Percentiles rank a stretch among this genome's conserved stretches.
phyloP scores from a whole-genome alignment of 192 early-diverging fungal genomes.

The Coemansia sp. region DNA sequence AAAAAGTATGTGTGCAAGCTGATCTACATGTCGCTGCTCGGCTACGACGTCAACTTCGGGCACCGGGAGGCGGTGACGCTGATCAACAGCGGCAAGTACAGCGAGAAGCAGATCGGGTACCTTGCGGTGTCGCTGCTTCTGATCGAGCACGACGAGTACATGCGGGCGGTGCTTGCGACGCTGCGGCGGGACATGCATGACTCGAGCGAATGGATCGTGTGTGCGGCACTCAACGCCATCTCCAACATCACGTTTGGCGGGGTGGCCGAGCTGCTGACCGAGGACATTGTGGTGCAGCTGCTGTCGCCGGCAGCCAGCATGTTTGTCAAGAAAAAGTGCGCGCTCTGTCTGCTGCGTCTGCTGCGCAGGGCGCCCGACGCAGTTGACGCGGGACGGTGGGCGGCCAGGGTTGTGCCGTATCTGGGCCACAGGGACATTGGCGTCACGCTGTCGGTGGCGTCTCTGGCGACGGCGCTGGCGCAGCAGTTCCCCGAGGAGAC shows the following conservation, averaged over 20 bases:
- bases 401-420: constrained; percentile 72
- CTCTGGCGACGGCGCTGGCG: constrained; percentile 84
- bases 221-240: constrained; percentile 91
- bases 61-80: constrained; percentile 95
- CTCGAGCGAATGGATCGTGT: constrained; percentile 81
- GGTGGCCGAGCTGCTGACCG: constrained; percentile 83
- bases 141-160: constrained; percentile 81
- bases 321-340: constrained; percentile 98
- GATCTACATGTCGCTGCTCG: constrained; percentile 98
- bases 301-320: constrained; percentile 77
- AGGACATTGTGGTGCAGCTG: constrained; percentile 82
- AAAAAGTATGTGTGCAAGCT: constrained; percentile 99
- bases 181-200: constrained; percentile 88
- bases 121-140: constrained; percentile 91
- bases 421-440: constrained; percentile 92
- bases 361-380: constrained; percentile 88
- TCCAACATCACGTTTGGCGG: constrained; percentile 94
- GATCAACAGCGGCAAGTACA: constrained; percentile 85
- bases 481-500: constrained; percentile 84
- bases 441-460: constrained; percentile 79
- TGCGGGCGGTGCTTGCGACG: constrained; percentile 82
- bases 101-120: constrained; percentile 99
- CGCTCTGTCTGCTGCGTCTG: constrained; percentile 85
- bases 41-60: constrained; percentile 98
- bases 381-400: constrained; percentile 86